These are phyloP conservation scores for Exophiala viscosa DNA, from an alignment of 2,329 filamentous ascomycete species.

Conservation along the genomic window DNA sequence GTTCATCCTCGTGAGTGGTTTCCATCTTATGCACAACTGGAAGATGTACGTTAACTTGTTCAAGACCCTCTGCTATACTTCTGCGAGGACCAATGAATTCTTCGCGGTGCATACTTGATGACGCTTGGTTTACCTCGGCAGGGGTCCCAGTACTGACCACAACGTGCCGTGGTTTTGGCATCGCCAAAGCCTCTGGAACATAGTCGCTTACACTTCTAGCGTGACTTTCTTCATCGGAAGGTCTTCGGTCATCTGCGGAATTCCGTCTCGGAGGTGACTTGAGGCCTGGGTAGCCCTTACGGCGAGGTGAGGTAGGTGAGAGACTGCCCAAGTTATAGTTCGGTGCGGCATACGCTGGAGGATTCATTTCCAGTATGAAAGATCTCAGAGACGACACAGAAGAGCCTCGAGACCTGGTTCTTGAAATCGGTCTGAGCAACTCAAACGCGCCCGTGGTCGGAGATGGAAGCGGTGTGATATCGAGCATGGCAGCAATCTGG, in stretches of 20 bases:
- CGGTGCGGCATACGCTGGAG: slow-evolving; percentile 9
- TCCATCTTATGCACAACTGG: slow-evolving; percentile 54
- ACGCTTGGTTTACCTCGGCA: slow-evolving; percentile 46
- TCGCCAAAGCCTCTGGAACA: slow-evolving; percentile 65
- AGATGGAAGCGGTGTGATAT: slow-evolving; percentile 75
- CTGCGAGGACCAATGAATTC: slow-evolving; percentile 74
- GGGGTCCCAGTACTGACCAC: slow-evolving; percentile 59
- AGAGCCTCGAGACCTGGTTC: slow-evolving; percentile 42
- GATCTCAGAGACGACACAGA: slow-evolving; percentile 41
- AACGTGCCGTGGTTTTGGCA: slow-evolving; percentile 65
- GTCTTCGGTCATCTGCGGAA: slow-evolving; percentile 22
- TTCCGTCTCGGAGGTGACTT: slow-evolving; percentile 27
- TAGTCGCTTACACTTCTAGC: slow-evolving; percentile 90
- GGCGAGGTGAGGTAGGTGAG: slow-evolving; percentile 30
- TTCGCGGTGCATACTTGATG: slow-evolving; percentile 66
- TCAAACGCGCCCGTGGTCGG: slow-evolving; percentile 66
- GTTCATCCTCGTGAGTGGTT: slow-evolving; percentile 35
- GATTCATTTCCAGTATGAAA: slow-evolving; percentile 29
- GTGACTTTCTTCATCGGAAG: slow-evolving; percentile 40
- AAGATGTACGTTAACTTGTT: slow-evolving; percentile 73
- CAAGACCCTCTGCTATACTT: slow-evolving; percentile 61
- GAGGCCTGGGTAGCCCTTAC: slow-evolving; percentile 41
- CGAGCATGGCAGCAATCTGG: slow-evolving; percentile 69
- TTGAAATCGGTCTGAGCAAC: slow-evolving; percentile 58
- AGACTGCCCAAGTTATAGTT: neutral